Base-by-base conservation (phyloP, 805 yeast species). In the Candida dendrica region DNA sequence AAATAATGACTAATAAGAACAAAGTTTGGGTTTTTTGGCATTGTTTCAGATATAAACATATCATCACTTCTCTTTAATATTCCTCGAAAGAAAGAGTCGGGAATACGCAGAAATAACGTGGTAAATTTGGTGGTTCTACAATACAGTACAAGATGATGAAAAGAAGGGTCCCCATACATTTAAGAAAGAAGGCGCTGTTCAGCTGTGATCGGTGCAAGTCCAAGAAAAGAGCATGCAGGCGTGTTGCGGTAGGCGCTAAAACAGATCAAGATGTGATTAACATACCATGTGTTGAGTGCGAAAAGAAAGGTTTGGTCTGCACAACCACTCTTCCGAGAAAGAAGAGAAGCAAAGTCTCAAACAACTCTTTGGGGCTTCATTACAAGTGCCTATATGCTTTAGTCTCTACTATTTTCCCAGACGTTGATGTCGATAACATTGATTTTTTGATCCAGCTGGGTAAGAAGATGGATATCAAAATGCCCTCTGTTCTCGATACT, bases 181-280 rank as follows among this genome's bases (percentile, higher is more conserved):
- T 35, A 19, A 35, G 37, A 35, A 35, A 35, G 24, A 35, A 35
- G 17, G 29, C 37, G 6, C 15, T 35, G 13, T 35, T 35, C 15
- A 35, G 37, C 15, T 35, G 37, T 35, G 37, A 35, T 22, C 19
- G 37, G 15, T 35, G 37, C 17, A 35, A 35, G n/a, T 16, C 29
- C 3, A 35, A 22, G 37, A 35, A 35, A 13, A 22, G 27, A 14
- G 37, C 37, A 10, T 35, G 37, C 15, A 35, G 22, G 19, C 19
- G 37, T 17, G 27, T 27, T 6, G n/a, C 17, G 6, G n/a, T 4
- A 8, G 16, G 22, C 11, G 17, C 15, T n/a, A n/a, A 14, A n/a
- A 15, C 24, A 6, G 24, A 20, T 13, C 24, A 20, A 10, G 24
- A 34, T 6, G 13, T 22, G 7, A n/a, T 20, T 6, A 34, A 13